Percentiles rank a stretch among this genome's conserved stretches.
Evolutionary conservation across 2,329 filamentous ascomycete species (phyloP).

Genomic region (Fusarium sp.): DNA sequence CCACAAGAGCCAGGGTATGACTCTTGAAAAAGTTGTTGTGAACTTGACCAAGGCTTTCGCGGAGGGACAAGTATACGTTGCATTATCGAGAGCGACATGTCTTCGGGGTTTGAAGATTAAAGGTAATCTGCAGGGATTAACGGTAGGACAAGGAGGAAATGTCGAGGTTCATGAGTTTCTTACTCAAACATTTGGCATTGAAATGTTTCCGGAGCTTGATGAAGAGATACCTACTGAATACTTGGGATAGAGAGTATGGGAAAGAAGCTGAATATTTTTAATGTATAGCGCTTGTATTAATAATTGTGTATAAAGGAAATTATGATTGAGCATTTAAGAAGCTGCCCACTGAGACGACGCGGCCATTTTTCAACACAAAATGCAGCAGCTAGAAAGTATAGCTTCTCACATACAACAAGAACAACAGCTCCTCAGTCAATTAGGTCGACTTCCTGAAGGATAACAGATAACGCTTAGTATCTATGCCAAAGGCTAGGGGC

Average conservation of each 20-base stretch:
- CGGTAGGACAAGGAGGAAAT: background rate
- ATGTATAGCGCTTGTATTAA: background rate
- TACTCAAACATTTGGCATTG: background rate
- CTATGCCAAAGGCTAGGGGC: too few relatives aligned
- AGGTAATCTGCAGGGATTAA: background rate
- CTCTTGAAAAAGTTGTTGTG: conserved; percentile 68
- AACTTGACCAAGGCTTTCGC: conserved; percentile 66
- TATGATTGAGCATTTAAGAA: background rate
- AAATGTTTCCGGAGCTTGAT: background rate
- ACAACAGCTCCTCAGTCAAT: too few relatives aligned
- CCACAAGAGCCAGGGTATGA: conserved; percentile 74
- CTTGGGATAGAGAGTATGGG: accelerated
- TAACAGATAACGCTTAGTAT: too few relatives aligned
- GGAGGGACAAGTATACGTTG: conserved; percentile 71
- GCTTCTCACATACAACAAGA: too few relatives aligned
- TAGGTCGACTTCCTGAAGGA: too few relatives aligned
- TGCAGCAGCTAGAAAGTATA: too few relatives aligned
- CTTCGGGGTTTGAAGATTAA: conserved; percentile 35
- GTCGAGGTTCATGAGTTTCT: background rate
- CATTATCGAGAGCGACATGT: conserved; percentile 40
- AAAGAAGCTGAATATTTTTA: background rate
- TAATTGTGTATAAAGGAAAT: background rate
- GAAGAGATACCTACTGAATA: accelerated
- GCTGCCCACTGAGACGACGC: too few relatives aligned
- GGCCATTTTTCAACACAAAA: too few relatives aligned